phyloP scores from a whole-genome alignment of 768 basidiomycete species.

The Trametes maxima region DNA sequence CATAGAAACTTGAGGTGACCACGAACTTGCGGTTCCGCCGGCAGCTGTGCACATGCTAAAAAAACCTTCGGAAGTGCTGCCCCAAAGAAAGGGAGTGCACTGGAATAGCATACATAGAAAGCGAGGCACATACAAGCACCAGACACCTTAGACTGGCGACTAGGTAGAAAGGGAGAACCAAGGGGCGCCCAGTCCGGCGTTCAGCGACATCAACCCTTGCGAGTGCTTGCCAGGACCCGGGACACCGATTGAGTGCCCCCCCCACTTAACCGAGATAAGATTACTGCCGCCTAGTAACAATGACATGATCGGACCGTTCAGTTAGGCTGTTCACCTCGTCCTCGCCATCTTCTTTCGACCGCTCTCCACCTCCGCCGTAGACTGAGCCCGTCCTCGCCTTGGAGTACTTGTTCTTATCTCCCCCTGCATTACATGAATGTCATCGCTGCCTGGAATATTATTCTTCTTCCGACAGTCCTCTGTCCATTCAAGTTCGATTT shows the following conservation, averaged over 20 bases:
- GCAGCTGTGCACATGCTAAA: too few relatives aligned
- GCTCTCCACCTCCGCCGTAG: neutral
- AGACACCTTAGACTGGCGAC: too few relatives aligned
- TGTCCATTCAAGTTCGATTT: neutral
- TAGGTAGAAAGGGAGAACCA: neutral
- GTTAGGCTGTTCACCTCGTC: neutral
- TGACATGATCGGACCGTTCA: neutral
- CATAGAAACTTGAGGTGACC: too few relatives aligned
- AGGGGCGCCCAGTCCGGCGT: neutral
- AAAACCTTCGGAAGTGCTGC: too few relatives aligned
- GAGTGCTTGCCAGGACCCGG: neutral
- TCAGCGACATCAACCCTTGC: neutral
- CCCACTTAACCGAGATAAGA: neutral
- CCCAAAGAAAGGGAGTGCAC: too few relatives aligned
- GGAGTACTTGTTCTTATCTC: neutral
- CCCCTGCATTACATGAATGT: neutral
- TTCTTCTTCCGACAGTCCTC: neutral
- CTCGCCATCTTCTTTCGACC: neutral
- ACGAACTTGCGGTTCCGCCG: too few relatives aligned
- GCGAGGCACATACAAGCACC: too few relatives aligned
- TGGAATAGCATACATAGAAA: too few relatives aligned
- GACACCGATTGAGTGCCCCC: neutral
- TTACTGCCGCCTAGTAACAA: neutral
- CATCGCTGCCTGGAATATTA: neutral
- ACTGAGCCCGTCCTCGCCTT: neutral